Base-by-base conservation (phyloP, 805 yeast genomes). In the Gaillardinia entomophila region DNA sequence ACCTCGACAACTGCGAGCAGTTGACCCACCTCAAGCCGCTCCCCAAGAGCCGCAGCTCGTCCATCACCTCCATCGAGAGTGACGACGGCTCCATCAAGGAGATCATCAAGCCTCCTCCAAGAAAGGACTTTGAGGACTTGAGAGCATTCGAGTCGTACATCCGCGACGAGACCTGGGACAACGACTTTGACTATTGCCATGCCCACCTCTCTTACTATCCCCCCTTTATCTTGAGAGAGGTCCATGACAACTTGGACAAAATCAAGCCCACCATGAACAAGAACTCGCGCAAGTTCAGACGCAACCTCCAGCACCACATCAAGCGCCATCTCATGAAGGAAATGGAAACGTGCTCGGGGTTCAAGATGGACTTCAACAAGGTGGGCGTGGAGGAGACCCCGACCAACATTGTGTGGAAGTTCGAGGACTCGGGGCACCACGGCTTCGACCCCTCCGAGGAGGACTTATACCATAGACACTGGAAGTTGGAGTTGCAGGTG, bases 271-370 rank as follows among this genome's bases (percentile, higher is more conserved):
- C 82, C 27, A 77, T 75, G 67, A 82, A 81, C 57, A 77, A 81
- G 40, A 76, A 82, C 52, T 77, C 80, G 36, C 73, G 76, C 46
- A 81, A 81, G 57, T 82, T 80, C 51, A 76, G 75, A 38, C 70
- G 90, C 53, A 81, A 81, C 55, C 67, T 82, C 53, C 81, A 78
- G 48, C 90, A 82, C 55, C 90, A 82, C 49, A 66, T 82, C 34
- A 74, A 77, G 46, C 79, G 79, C 49, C 89, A 82, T 54, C 60
- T 82, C 50, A 64, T 82, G 50, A 70, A 72, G 39, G 89, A 81
- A 45, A 77, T 82, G 58, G 71, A 70, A 40, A 67, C 64, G 36
- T 73, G 77, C 53, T 62, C 79, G n/a, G 83, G 85, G 28, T 71
- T 72, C 46, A 62, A 63, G 30, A 61, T 74, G 59, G 65, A 73